phyloP scores from a whole-genome alignment of 1,139 yeast genomes.

The Hyphopichia burtonii region DNA sequence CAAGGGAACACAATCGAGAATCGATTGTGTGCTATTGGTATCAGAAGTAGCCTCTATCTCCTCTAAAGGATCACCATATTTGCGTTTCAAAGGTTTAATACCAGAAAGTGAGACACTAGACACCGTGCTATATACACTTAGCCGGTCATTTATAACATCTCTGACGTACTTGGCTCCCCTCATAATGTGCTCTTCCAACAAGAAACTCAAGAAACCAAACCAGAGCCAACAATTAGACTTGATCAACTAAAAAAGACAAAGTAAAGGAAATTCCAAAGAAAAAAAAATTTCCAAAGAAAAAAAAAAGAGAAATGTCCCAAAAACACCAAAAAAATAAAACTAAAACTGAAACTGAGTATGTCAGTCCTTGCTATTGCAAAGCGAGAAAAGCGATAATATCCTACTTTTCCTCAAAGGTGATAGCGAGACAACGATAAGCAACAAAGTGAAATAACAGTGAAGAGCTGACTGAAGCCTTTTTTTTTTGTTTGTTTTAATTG shows the following conservation, averaged over 20 bases:
- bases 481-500: not conserved
- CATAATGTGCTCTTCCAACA: constrained; percentile 8
- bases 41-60: constrained; percentile 16
- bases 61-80: constrained; percentile 15
- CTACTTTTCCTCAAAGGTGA: no score
- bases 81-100: constrained; percentile 27
- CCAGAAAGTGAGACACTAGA: constrained; percentile 27
- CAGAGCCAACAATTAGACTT: no score
- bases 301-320: not conserved
- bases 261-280: not conserved
- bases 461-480: constrained; percentile 2
- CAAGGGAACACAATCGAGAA: constrained; percentile 34
- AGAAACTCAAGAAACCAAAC: not conserved
- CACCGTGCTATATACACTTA: constrained; percentile 28
- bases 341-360: no score
- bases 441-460: no score
- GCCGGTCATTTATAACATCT: constrained; percentile 32
- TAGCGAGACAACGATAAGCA: not conserved
- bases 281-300: no score
- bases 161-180: constrained; percentile 24
- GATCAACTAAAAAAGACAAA: not conserved
- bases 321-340: no score
- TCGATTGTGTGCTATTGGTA: constrained; percentile 9
- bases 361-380: no score
- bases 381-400: no score